Conservation (phyloP, 2,329 filamentous ascomycete genomes). For the Talaromyces sp. region DNA sequence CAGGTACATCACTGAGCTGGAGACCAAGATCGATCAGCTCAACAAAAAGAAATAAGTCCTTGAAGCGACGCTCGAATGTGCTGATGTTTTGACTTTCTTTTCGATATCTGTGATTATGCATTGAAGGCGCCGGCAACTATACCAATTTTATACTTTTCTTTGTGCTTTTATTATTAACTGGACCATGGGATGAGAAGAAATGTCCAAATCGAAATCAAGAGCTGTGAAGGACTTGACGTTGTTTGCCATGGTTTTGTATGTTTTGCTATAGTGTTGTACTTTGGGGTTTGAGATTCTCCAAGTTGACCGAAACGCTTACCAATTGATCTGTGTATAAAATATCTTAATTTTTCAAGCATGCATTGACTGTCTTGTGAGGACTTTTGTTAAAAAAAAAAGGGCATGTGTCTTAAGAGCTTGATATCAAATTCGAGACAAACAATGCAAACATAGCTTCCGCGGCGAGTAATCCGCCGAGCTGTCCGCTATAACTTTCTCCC, state of each 20-base stretch:
- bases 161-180: neutral
- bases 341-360: neutral
- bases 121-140: constrained; percentile 1
- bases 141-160: neutral
- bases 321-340: neutral
- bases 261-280: neutral
- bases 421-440: neutral
- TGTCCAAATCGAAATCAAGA: neutral
- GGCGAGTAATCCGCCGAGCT: neutral
- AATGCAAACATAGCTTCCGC: constrained; percentile 3
- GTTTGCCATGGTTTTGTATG: neutral
- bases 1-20: constrained; percentile 74
- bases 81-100: neutral
- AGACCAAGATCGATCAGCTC: constrained; percentile 69
- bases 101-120: constrained; percentile 2
- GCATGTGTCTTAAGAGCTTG: neutral
- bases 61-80: neutral
- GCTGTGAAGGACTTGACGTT: neutral
- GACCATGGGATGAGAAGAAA: neutral
- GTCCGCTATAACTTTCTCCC: neutral
- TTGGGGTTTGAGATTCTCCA: neutral
- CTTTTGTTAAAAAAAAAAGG: neutral
- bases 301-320: neutral
- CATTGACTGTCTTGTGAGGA: too few relatives aligned
- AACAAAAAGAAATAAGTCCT: constrained; percentile 62